These are phyloP conservation scores for Vitis vinifera DNA, from an alignment of 164 flowering plant species.

Conservation along the genomic window ASM3070453v1 NC_081818.1:5972001-5972500, in stretches of 20 bases:
- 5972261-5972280: slow-evolving; percentile 66
- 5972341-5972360: slow-evolving; percentile 60
- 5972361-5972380: slow-evolving; percentile 64
- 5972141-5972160: slow-evolving; percentile 43
- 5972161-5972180: slow-evolving; percentile 23
- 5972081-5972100: slow-evolving; percentile 85
- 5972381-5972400: slow-evolving; percentile 79
- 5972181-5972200: background rate
- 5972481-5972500: slow-evolving; percentile 37
- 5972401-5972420: slow-evolving; percentile 80
- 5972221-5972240: slow-evolving; percentile 18
- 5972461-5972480: slow-evolving; percentile 14
- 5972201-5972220: background rate
- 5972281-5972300: slow-evolving; percentile 70
- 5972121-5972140: slow-evolving; percentile 35
- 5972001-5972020: slow-evolving; percentile 69
- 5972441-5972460: background rate
- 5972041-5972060: slow-evolving; percentile 31
- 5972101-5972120: slow-evolving; percentile 69
- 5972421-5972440: slow-evolving; percentile 89
- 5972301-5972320: slow-evolving; percentile 75
- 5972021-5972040: slow-evolving; percentile 53
- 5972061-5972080: slow-evolving; percentile 80
- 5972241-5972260: slow-evolving; percentile 23
- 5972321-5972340: slow-evolving; percentile 57